phyloP scores from a whole-genome alignment of 768 basidiomycete species.

The Clathrus columnatus region DNA sequence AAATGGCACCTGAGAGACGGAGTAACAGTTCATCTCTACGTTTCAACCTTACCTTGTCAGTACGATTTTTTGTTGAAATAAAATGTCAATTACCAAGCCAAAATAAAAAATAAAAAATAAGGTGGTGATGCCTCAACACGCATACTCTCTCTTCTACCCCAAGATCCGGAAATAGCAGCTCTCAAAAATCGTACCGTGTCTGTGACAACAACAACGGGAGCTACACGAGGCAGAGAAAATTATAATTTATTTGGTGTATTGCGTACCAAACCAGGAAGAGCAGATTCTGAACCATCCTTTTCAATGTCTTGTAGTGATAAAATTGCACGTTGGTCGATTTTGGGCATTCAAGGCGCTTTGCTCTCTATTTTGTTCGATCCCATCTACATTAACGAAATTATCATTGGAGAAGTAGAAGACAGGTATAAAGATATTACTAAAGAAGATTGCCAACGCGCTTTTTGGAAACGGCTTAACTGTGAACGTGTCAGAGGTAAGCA shows the following conservation, averaged over 20 bases:
- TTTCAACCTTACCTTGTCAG: slow-evolving; percentile 61
- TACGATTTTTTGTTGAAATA: slow-evolving; percentile 18
- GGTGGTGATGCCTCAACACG: slow-evolving; percentile 88
- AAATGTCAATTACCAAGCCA: too few species aligned
- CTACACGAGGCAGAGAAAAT: slow-evolving; percentile 71
- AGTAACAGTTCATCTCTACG: slow-evolving; percentile 58
- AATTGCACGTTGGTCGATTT: slow-evolving; percentile 75
- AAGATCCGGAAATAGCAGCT: slow-evolving; percentile 63
- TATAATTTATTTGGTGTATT: slow-evolving; percentile 68
- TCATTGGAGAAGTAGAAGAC: slow-evolving; percentile 63
- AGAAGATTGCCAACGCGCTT: slow-evolving; percentile 61
- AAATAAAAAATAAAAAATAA: slow-evolving; percentile 30
- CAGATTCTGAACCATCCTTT: slow-evolving; percentile 73
- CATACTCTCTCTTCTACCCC: slow-evolving; percentile 54
- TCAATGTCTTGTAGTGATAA: slow-evolving; percentile 96
- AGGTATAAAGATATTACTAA: slow-evolving; percentile 31
- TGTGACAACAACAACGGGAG: slow-evolving; percentile 18
- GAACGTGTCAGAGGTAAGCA: slow-evolving; percentile 28
- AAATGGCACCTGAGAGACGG: slow-evolving; percentile 38
- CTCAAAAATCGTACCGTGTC: slow-evolving; percentile 40
- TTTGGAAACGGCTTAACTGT: slow-evolving; percentile 45
- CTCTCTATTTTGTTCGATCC: slow-evolving; percentile 46
- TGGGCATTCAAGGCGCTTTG: slow-evolving; percentile 83
- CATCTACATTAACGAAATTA: slow-evolving; percentile 53
- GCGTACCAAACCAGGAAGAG: slow-evolving; percentile 90